Evolutionary conservation across 371 early-diverging fungal species (phyloP).

Genomic region (Ordospora colligata): DNA sequence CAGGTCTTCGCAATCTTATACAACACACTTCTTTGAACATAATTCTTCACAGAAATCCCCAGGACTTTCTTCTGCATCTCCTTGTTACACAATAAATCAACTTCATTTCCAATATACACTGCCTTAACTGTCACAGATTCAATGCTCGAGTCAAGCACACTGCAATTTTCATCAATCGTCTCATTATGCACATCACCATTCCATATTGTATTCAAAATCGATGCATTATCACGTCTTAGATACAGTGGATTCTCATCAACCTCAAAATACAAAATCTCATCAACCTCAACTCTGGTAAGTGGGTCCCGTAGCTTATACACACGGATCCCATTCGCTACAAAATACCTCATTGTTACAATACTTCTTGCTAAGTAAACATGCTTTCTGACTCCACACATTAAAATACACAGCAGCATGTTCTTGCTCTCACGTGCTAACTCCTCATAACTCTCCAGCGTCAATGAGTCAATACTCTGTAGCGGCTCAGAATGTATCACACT

Average conservation of each 20-base stretch:
- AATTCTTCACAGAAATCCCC: not conserved
- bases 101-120: not conserved
- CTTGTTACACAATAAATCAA: not conserved
- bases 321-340: not conserved
- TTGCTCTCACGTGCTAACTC: not conserved
- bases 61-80: not conserved
- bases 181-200: not conserved
- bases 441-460: not conserved
- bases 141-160: too few species aligned
- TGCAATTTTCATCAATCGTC: not conserved
- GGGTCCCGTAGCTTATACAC: not conserved
- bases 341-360: not conserved
- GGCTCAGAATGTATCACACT: not conserved
- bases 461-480: not conserved
- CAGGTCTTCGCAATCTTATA: not conserved
- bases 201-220: too few species aligned
- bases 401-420: not conserved
- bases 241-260: not conserved
- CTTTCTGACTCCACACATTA: not conserved
- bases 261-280: conserved; percentile 5
- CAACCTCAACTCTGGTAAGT: not conserved
- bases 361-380: not conserved
- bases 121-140: not conserved
- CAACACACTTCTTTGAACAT: not conserved
- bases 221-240: not conserved